Base-by-base conservation (phyloP, 495 filamentous ascomycete genomes). In the Cryomyces antarcticus region DNA sequence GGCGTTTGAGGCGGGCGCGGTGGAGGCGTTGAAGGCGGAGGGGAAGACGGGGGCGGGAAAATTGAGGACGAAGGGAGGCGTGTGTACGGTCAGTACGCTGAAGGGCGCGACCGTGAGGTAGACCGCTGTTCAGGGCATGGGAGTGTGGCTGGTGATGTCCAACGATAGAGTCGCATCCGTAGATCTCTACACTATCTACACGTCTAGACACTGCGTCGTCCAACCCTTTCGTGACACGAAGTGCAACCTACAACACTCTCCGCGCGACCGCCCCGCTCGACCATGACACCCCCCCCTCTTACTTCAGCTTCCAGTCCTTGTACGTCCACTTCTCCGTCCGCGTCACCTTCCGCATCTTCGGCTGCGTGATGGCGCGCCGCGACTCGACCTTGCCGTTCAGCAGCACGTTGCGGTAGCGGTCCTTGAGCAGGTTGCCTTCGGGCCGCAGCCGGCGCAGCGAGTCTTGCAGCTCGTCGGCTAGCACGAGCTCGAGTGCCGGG, bases 251-350 rank as follows among this genome's bases (percentile, higher is more conserved):
- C 17, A 24, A 24, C 17, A 24, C 17, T 2, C 17, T 24, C 17
- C 17, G 17, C 17, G 2, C 17, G 17, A 24, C 17, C 17, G 17
- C 17, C 1, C 17, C 17, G 17, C 17, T 24, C 17, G 17, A 24
- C 17, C 2, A 24, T 24, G 17, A 24, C 17, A 1, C 17, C 2
- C 2, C 17, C 17, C 17, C 17, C 17, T 24, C 33, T 3, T 36
- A 36, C 12, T 13, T 36, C 38, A 76, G 59, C 58, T 72, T 72
- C 64, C 93, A 96, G 59, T 97, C 89, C 66, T 96, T 96, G 57
- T 88, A 82, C 41, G 77, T 69, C 89, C 89, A 97, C 62, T 94
- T 96, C 72, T 94, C 92, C 11, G 84, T 94, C 27, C 75, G 55
- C 57, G 75, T 78, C 52, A 63, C 75, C 69, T 75, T 82, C 46